Conservation (phyloP, 495 filamentous ascomycete species). For the Amphirosellinia nigrospora region DNA sequence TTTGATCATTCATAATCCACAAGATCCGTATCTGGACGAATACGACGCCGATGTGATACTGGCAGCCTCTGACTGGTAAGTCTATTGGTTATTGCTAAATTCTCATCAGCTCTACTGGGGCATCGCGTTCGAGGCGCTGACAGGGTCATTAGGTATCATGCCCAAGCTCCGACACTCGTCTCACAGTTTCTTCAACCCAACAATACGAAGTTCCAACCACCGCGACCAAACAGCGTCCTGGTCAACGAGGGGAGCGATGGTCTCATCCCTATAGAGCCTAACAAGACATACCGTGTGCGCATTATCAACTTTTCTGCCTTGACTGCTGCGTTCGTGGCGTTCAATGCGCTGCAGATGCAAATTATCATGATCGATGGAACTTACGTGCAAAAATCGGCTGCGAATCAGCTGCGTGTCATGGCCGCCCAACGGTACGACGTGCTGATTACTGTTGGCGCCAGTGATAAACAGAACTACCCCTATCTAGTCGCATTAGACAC, state of each 20-base stretch:
- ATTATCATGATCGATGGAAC: slow-evolving; percentile 61
- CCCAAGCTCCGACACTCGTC: slow-evolving; percentile 61
- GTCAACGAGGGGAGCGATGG: slow-evolving; percentile 70
- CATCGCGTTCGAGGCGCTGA: slow-evolving; percentile 51
- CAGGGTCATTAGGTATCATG: slow-evolving; percentile 64
- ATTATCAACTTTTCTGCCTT: slow-evolving; percentile 76
- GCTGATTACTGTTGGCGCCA: slow-evolving; percentile 46
- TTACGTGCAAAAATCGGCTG: slow-evolving; percentile 43
- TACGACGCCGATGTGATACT: slow-evolving; percentile 71
- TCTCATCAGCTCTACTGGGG: too few species aligned
- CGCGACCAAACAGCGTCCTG: slow-evolving; percentile 64
- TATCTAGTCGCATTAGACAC: slow-evolving; percentile 58
- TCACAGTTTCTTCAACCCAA: slow-evolving; percentile 56
- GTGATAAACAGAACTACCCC: slow-evolving; percentile 60
- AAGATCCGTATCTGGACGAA: slow-evolving; percentile 63
- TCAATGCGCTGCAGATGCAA: slow-evolving; percentile 66
- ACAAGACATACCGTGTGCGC: slow-evolving; percentile 79
- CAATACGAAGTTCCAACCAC: slow-evolving; percentile 63
- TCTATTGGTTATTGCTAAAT: neutral
- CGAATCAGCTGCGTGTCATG: slow-evolving; percentile 52
- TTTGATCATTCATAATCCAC: slow-evolving; percentile 72
- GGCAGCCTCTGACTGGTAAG: slow-evolving; percentile 67
- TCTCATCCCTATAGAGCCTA: slow-evolving; percentile 65
- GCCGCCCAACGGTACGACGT: slow-evolving; percentile 72
- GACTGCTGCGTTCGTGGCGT: slow-evolving; percentile 64